Evolutionary conservation across 441 rosid genomes (phyloP).

Genomic region (Euphorbia corollata): DNA sequence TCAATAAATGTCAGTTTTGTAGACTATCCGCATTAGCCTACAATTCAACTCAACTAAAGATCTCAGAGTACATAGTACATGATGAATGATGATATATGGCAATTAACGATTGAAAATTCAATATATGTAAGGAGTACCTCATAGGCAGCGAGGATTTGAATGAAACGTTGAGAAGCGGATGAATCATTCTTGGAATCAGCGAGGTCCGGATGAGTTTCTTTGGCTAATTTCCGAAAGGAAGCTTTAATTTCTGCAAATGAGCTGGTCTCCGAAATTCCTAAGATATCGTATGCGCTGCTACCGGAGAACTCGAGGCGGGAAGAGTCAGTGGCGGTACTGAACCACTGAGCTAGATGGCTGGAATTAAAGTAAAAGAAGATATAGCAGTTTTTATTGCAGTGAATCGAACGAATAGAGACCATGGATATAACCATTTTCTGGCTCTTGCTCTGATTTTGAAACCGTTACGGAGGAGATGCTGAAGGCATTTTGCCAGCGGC

Average conservation of each 20-base stretch:
- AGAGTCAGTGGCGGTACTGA: slow-evolving; percentile 41
- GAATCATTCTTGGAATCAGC: slow-evolving; percentile 34
- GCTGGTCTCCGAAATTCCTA: slow-evolving; percentile 57
- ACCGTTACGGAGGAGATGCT: neutral
- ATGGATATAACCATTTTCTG: slow-evolving; percentile 29
- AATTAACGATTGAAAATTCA: neutral
- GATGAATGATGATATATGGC: no score
- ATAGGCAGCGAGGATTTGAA: slow-evolving; percentile 87
- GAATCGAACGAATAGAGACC: slow-evolving; percentile 20
- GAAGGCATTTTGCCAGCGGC: neutral
- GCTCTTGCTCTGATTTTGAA: neutral
- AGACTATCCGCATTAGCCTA: neutral
- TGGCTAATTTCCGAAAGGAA: slow-evolving; percentile 74
- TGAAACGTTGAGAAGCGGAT: slow-evolving; percentile 51
- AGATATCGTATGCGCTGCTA: slow-evolving; percentile 64
- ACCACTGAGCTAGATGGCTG: slow-evolving; percentile 33
- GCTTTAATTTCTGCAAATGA: slow-evolving; percentile 78
- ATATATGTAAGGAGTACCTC: slow-evolving; percentile 39
- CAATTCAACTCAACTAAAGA: neutral
- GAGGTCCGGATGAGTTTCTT: slow-evolving; percentile 89
- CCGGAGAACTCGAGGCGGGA: slow-evolving; percentile 45
- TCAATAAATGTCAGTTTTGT: neutral
- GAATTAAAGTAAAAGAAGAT: slow-evolving; percentile 12
- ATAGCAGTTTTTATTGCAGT: slow-evolving; percentile 13
- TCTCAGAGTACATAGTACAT: no score